Evolutionary conservation across 176 grass and related monocot species (phyloP), one percentile per base, ranked within the genome.

Genomic region (Hyparrhenia diplandra): DNA sequence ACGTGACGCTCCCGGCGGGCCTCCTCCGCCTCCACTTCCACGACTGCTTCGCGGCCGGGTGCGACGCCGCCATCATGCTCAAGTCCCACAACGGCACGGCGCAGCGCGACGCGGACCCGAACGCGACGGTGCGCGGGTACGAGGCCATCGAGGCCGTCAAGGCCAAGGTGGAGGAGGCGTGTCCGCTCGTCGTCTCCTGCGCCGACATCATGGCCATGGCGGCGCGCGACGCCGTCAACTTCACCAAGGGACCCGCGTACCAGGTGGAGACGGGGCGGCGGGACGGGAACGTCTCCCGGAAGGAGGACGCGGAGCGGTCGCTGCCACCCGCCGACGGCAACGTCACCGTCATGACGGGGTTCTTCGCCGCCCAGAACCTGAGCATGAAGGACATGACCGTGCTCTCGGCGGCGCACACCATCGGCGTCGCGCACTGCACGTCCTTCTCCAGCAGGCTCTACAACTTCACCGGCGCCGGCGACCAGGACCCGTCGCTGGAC

Each of bases 161-260:
- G 84, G 83, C 45, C 18, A 69, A n/a, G 67, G 54, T 92, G 35
- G 89, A 95, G 89, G 71, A n/a, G 8, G 20, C 35, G 3, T 94
- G 92, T 69, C 84, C 80, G 1, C 79, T 90, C 39, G 20, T 69
- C 20, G 92, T 94, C 35, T 92, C 92, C 47, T 95, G 89, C 85
- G 81, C 89, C 31, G 89, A 95, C 85, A 92, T 92, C 81, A 68
- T 95, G 20, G 89, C 92, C 28, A 89, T 95, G 72, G 92, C 92
- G 0, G 89, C 92, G 3, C 67, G 89, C 2, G 92, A 95, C 59
- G 84, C 92, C 2, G 78, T 95, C 14, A 77, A 67, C 11, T 79
- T 70, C 35, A 91, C 83, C 83, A 20, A 54, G 2, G 92, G 92
- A 1, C 82, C 89, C 5, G 29, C 14, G 1, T 94, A 91, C 79